Base-by-base conservation (phyloP, 2,329 filamentous ascomycete species). In the Lizonia empirigonia region DNA sequence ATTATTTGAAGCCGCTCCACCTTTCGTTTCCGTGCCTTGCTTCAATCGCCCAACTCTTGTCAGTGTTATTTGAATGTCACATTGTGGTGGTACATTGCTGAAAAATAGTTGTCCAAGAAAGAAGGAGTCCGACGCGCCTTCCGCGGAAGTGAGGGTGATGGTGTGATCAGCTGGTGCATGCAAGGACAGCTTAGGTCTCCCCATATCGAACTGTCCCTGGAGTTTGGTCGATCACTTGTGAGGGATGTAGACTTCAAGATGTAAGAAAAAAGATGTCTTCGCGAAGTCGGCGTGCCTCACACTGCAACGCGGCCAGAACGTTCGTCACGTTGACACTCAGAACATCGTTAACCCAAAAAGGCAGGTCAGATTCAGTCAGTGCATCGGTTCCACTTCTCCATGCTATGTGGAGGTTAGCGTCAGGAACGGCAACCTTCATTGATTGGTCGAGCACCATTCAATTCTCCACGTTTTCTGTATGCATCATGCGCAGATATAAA, bases 281-380 rank as follows among this genome's bases (percentile, higher is more conserved):
- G 27, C 23, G 26, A 37, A n/a, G 23, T 37, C 38, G 37, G 44
- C n/a, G 20, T 37, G 9, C 13, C 7, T 34, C 12, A 32, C 20
- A 18, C 29, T 7, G 34, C 42, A 10, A 44, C 8, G 23, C 38
- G 33, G 37, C 42, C 38, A 47, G 18, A 23, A 36, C 20, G 10
- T 23, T n/a, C 20, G 5, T 36, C 34, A 10, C 15, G 34, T 23
- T 23, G n/a, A 12, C 12, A 9, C n/a, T 22, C 13, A 18, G 34
- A 5, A 8, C 6, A 15, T n/a, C 13, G 34, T 12, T 22, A 10
- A 22, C 34, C 18, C 2, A 52, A 41, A 42, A 22, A 5, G 49
- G 49, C 20, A 52, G 49, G 42, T 42, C 47, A 52, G 49, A 47
- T 37, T 52, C 49, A 52, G 3, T n/a, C n/a, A n/a, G n/a, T n/a